phyloP scores from a whole-genome alignment of 2,329 filamentous ascomycete species.

The Pochonia chlamydosporia region DNA sequence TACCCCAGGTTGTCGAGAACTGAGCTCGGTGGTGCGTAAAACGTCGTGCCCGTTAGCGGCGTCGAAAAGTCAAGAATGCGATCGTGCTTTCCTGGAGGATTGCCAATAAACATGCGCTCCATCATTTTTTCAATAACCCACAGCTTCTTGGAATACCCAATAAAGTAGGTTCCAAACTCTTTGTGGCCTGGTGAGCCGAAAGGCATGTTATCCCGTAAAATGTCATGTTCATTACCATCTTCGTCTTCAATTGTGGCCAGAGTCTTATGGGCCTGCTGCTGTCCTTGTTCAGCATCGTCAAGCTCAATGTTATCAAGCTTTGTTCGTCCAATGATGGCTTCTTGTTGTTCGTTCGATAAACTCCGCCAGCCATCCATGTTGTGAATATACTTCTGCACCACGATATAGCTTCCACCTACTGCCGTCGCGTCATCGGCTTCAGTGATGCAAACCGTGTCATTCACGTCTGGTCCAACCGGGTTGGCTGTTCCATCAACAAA shows the following conservation, averaged over 20 bases:
- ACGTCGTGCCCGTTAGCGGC: conserved; percentile 44
- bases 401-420: conserved; percentile 49
- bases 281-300: conserved; percentile 37
- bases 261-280: conserved; percentile 46
- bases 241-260: conserved; percentile 48
- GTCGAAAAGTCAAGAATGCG: conserved; percentile 48
- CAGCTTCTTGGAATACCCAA: conserved; percentile 45
- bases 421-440: conserved; percentile 29
- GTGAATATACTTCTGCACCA: conserved; percentile 55
- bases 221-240: conserved; percentile 42
- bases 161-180: conserved; percentile 54
- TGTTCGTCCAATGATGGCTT: conserved; percentile 50
- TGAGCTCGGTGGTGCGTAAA: conserved; percentile 39
- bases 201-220: conserved; percentile 56
- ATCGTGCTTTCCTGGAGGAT: conserved; percentile 49
- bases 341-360: conserved; percentile 45
- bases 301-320: conserved; percentile 54
- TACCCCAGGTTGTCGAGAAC: conserved; percentile 9
- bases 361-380: conserved; percentile 40
- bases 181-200: conserved; percentile 46
- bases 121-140: conserved; percentile 56
- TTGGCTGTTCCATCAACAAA: conserved; percentile 58
- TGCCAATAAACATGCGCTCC: conserved; percentile 50
- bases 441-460: conserved; percentile 36
- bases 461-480: conserved; percentile 40